Conservation (phyloP, 2,329 filamentous ascomycete species). For the Setomelanomma holmii region DNA sequence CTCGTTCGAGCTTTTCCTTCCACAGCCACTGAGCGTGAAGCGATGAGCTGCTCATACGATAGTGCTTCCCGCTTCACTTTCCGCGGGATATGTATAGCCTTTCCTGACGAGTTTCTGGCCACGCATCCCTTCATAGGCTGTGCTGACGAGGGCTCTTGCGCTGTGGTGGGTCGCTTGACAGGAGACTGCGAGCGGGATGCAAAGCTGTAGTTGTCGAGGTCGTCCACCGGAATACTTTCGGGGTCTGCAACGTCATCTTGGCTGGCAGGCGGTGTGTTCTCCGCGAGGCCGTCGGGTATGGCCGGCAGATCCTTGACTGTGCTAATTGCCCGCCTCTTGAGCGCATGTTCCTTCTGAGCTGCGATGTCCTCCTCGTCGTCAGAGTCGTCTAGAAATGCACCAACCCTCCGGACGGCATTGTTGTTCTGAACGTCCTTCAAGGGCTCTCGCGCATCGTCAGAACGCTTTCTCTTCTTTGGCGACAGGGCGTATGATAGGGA, state of each 20-base stretch:
- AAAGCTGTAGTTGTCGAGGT: constrained; percentile 38
- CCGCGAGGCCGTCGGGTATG: constrained; percentile 28
- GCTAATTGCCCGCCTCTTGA: constrained; percentile 43
- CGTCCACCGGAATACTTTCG: constrained; percentile 37
- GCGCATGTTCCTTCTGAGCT: constrained; percentile 47
- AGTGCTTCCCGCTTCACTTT: constrained; percentile 57
- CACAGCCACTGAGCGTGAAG: constrained; percentile 68
- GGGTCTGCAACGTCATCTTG: constrained; percentile 38
- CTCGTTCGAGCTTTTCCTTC: constrained; percentile 73
- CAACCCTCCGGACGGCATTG: constrained; percentile 44
- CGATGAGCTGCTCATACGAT: constrained; percentile 72
- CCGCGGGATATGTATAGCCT: constrained; percentile 62
- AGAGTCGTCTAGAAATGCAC: constrained; percentile 50
- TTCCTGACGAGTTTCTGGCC: constrained; percentile 63
- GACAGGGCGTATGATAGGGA: constrained; percentile 50
- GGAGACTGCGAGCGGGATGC: constrained; percentile 33
- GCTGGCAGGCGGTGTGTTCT: constrained; percentile 45
- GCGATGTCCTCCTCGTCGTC: constrained; percentile 52
- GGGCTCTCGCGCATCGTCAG: constrained; percentile 36
- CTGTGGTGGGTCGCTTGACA: constrained; percentile 19
- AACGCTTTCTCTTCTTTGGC: constrained; percentile 48
- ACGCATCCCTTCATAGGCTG: constrained; percentile 26
- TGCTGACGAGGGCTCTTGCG: constrained; percentile 21
- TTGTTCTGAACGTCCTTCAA: constrained; percentile 42
- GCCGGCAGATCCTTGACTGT: constrained; percentile 35